Evolutionary conservation across 257 asterid genomes (phyloP).

Genomic region (Solanum piurae): DNA sequence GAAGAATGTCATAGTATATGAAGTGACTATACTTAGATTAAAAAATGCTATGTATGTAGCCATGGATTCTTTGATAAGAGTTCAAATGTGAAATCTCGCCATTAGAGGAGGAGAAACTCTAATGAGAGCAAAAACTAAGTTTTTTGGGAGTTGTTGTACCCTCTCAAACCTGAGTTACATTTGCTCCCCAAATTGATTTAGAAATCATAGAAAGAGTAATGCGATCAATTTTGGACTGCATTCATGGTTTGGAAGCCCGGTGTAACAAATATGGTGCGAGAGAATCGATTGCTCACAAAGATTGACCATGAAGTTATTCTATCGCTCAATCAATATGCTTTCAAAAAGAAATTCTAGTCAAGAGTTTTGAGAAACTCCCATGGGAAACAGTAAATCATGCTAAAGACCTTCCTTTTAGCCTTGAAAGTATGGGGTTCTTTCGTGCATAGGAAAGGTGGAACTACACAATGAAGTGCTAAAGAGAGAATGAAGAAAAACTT

Average conservation of each 20-base stretch:
- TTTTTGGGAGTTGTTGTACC: background rate
- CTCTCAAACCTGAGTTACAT: background rate
- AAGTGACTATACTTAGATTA: background rate
- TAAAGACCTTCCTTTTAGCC: background rate
- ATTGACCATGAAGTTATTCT: background rate
- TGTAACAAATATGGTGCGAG: background rate
- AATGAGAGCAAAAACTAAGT: background rate
- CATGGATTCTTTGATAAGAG: background rate
- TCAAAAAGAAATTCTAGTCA: background rate
- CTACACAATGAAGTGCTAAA: background rate
- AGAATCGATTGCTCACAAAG: background rate
- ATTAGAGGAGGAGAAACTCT: background rate
- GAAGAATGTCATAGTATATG: background rate
- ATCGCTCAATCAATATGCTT: background rate
- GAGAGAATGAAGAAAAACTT: background rate
- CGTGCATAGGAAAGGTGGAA: background rate
- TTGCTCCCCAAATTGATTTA: background rate
- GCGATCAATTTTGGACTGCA: background rate
- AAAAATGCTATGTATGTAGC: background rate
- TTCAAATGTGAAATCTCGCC: background rate
- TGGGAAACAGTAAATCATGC: background rate
- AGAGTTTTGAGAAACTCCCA: background rate
- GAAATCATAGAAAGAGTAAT: background rate
- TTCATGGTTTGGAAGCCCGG: background rate
- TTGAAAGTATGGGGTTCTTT: background rate